Conservation (phyloP, 352 stramenopile genomes). For the Phytophthora multivora region DNA sequence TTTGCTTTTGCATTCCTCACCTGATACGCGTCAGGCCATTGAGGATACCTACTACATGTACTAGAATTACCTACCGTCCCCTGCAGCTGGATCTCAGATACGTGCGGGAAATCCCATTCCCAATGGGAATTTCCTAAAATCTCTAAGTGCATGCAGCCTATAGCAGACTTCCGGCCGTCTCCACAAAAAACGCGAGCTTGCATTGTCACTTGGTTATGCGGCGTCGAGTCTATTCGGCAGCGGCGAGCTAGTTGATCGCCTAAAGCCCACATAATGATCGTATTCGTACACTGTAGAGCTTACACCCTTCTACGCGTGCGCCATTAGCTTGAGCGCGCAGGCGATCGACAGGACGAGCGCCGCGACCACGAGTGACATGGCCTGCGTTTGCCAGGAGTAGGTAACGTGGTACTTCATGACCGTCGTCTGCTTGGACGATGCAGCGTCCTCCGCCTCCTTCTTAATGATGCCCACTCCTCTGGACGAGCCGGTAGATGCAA, state of each 20-base stretch:
- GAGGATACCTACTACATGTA: too few species aligned
- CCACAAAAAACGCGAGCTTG: constrained; percentile 17
- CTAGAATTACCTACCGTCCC: too few species aligned
- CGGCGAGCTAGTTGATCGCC: not conserved
- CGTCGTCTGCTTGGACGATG: constrained; percentile 3
- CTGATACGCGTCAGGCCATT: too few species aligned
- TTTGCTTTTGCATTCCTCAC: too few species aligned
- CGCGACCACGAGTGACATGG: constrained; percentile 23
- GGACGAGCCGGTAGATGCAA: constrained; percentile 3
- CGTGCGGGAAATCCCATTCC: not conserved
- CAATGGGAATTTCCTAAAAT: too few species aligned
- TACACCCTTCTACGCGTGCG: constrained; percentile 26
- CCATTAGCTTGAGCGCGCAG: constrained; percentile 19
- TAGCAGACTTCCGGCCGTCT: not conserved
- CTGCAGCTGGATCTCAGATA: not conserved
- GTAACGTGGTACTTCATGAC: constrained; percentile 18
- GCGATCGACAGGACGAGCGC: constrained; percentile 25
- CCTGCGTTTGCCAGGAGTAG: constrained; percentile 26
- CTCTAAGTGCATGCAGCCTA: too few species aligned
- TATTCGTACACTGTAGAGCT: constrained; percentile 32
- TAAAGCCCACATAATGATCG: constrained; percentile 26
- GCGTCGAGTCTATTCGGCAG: constrained; percentile 11
- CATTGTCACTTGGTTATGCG: constrained; percentile 22
- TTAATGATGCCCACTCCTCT: not conserved
- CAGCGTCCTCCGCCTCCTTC: constrained; percentile 2